These are phyloP conservation scores for Colletotrichum neosansevieriae DNA, from an alignment of 2,329 filamentous ascomycete genomes.

Conservation along the genomic window DNA sequence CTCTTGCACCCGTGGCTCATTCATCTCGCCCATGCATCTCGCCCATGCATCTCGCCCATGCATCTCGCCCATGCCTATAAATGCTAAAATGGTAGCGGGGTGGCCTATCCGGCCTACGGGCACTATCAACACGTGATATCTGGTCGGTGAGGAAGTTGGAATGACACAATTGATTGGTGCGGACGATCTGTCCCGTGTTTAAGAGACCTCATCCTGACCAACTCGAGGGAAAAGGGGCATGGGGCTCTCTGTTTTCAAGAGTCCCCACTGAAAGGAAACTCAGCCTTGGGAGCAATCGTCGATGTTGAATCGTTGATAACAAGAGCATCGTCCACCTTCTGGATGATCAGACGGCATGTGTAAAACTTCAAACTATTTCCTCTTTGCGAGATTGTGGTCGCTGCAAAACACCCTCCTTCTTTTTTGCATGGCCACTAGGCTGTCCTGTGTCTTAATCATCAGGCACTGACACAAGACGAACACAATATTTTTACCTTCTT, in stretches of 20 bases:
- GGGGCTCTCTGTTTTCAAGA: slow-evolving; percentile 11
- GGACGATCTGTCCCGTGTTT: slow-evolving; percentile 32
- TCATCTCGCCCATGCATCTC: too few species aligned
- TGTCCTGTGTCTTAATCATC: slow-evolving; percentile 20
- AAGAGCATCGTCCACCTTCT: slow-evolving; percentile 3
- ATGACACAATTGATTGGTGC: slow-evolving; percentile 24
- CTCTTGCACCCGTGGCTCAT: slow-evolving; percentile 1
- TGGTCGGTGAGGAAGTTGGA: neutral
- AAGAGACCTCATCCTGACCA: slow-evolving; percentile 33
- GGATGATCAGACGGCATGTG: neutral
- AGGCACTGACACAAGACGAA: slow-evolving; percentile 8
- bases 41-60: too few species aligned
- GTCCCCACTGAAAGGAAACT: slow-evolving; percentile 13
- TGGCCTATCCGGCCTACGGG: neutral
- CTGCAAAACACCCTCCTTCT: neutral
- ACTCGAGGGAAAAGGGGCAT: slow-evolving; percentile 11
- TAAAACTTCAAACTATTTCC: neutral
- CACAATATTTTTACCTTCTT: neutral
- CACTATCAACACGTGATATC: slow-evolving; percentile 17
- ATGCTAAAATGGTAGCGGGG: slow-evolving; percentile 7
- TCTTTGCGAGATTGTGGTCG: neutral
- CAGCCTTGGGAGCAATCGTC: slow-evolving; percentile 9
- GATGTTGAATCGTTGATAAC: slow-evolving; percentile 26
- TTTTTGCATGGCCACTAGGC: neutral
- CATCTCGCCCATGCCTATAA: neutral